These are phyloP conservation scores for Phytophthora kernoviae DNA, from an alignment of 352 stramenopile species.

Conservation along the genomic window DNA sequence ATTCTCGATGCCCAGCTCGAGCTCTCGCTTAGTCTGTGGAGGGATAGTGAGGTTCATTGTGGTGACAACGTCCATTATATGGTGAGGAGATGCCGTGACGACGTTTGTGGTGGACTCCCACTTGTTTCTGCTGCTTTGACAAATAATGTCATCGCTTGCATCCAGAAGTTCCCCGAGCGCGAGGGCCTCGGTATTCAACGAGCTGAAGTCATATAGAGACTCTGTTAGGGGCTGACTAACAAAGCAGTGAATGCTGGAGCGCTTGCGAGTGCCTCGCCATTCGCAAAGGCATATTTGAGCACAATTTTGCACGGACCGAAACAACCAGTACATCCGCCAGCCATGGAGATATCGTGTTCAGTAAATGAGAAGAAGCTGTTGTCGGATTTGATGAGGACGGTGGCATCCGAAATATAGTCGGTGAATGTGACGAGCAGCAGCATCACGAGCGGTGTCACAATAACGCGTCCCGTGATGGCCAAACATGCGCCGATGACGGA, in stretches of 20 bases:
- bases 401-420: conserved; percentile 5
- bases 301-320: conserved; percentile 9
- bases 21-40: conserved; percentile 3
- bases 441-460: conserved; percentile 12
- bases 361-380: conserved; percentile 11
- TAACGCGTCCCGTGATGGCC: conserved; percentile 8
- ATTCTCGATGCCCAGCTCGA: conserved; percentile 1
- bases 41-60: conserved; percentile 6
- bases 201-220: conserved; percentile 15
- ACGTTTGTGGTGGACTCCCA: conserved; percentile 8
- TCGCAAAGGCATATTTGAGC: not conserved
- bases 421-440: conserved; percentile 15
- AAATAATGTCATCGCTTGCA: conserved; percentile 2
- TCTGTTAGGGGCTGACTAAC: conserved; percentile 1
- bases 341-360: conserved; percentile 11
- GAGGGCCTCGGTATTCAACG: not conserved
- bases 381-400: conserved; percentile 10
- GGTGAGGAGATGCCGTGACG: conserved; percentile 1
- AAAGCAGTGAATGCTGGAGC: not conserved
- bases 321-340: conserved; percentile 14
- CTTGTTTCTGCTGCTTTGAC: conserved; percentile 10
- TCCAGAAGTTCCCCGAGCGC: not conserved
- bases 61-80: conserved; percentile 5
- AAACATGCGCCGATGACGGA: conserved; percentile 13
- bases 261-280: not conserved